These are phyloP conservation scores for Amylocarpus encephaloides DNA, from an alignment of 2,329 filamentous ascomycete genomes.

Conservation along the genomic window DNA sequence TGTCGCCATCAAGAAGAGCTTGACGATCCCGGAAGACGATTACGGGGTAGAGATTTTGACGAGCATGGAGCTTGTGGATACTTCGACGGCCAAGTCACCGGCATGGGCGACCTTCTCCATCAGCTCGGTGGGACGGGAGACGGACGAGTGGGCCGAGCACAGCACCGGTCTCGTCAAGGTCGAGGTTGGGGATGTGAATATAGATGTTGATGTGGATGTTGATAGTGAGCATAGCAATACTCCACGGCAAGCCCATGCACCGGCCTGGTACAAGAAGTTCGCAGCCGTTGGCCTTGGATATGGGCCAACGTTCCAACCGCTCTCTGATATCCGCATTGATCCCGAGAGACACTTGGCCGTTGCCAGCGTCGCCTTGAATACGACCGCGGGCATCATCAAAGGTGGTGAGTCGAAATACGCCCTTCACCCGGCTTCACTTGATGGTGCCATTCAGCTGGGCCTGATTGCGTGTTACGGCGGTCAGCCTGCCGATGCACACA, in stretches of 20 bases:
- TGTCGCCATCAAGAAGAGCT: slow-evolving; percentile 17
- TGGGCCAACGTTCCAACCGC: slow-evolving; percentile 34
- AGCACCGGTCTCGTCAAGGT: slow-evolving; percentile 24
- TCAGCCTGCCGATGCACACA: too few relatives aligned
- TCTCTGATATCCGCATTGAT: slow-evolving; percentile 22
- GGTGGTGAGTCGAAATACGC: slow-evolving; percentile 23
- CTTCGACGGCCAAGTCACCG: neutral
- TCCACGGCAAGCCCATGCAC: too few relatives aligned
- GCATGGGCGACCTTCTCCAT: slow-evolving; percentile 3
- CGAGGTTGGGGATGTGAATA: too few relatives aligned
- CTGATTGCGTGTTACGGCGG: too few relatives aligned
- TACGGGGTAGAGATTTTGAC: slow-evolving; percentile 20
- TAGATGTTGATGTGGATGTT: too few relatives aligned
- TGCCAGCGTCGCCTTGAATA: neutral
- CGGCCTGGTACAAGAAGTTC: slow-evolving; percentile 31
- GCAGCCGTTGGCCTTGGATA: slow-evolving; percentile 34
- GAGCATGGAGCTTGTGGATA: slow-evolving; percentile 5
- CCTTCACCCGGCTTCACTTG: slow-evolving; percentile 50
- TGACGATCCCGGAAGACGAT: slow-evolving; percentile 18
- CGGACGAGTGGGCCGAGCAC: slow-evolving; percentile 22
- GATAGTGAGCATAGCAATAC: too few relatives aligned
- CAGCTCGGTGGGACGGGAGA: slow-evolving; percentile 12
- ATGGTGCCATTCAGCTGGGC: too few relatives aligned
- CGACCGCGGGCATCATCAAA: neutral
- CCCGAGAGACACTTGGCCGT: neutral